These are phyloP conservation scores for Talaromyces sp. DNA, from an alignment of 2,329 filamentous ascomycete species.

Conservation along the genomic window DNA sequence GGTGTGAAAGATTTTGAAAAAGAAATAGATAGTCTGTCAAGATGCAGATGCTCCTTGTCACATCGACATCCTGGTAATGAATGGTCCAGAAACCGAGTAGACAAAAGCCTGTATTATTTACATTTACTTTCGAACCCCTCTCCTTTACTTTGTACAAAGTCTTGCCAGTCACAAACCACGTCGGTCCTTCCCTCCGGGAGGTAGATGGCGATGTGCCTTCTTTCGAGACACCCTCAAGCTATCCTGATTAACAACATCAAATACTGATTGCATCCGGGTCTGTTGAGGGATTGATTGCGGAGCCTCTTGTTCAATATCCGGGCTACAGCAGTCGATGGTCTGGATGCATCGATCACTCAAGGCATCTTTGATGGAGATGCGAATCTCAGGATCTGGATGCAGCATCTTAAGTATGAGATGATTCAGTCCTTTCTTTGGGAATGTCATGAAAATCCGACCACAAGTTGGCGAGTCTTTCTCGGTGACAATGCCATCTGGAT, in stretches of 20 bases:
- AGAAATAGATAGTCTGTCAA: slow-evolving; percentile 1
- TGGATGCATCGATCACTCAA: slow-evolving; percentile 69
- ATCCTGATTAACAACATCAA: slow-evolving; percentile 28
- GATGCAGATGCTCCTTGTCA: slow-evolving; percentile 14
- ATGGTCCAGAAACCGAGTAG: neutral
- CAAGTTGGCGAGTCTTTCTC: slow-evolving; percentile 65
- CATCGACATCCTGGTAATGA: neutral
- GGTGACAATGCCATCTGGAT: slow-evolving; percentile 49
- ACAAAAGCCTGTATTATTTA: slow-evolving; percentile 1
- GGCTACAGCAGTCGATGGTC: slow-evolving; percentile 72
- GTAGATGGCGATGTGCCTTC: slow-evolving; percentile 33
- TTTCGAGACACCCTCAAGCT: slow-evolving; percentile 25
- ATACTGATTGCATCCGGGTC: slow-evolving; percentile 33
- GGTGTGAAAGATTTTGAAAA: neutral
- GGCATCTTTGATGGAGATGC: slow-evolving; percentile 66
- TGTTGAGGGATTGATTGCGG: slow-evolving; percentile 47
- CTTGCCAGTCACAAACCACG: neutral
- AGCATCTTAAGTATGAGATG: slow-evolving; percentile 76
- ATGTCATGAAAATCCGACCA: slow-evolving; percentile 59
- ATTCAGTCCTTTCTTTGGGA: slow-evolving; percentile 52
- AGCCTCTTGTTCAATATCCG: slow-evolving; percentile 48
- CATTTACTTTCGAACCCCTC: neutral
- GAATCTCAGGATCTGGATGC: slow-evolving; percentile 68
- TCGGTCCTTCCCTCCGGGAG: slow-evolving; percentile 27
- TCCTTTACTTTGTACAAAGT: neutral